A percentile compares a stretch with the other conserved stretches of the same genome.
These are phyloP conservation scores for Leersia perrieri DNA, from an alignment of 176 grass and related monocot species.

Conservation along the genomic window DNA sequence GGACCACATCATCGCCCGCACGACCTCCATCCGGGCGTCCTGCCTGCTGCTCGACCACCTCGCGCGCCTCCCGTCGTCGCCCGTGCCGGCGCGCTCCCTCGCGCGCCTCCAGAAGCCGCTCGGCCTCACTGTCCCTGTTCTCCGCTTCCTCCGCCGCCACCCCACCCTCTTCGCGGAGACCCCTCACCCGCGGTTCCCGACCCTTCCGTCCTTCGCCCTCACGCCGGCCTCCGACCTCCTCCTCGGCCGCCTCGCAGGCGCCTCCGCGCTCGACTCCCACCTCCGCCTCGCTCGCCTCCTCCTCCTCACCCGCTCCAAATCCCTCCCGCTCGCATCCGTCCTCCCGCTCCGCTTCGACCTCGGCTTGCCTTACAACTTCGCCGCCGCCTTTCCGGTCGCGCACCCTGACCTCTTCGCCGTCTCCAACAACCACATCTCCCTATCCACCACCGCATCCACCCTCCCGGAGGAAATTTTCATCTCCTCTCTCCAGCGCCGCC, in stretches of 20 bases:
- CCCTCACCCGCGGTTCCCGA: conserved; percentile 70
- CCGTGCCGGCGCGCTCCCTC: conserved; percentile 65
- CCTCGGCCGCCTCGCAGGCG: conserved; percentile 41
- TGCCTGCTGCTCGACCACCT: conserved; percentile 81
- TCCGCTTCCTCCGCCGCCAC: conserved; percentile 90
- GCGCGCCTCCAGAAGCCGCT: conserved; percentile 70
- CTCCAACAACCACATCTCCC: conserved; percentile 54
- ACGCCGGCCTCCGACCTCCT: conserved; percentile 53
- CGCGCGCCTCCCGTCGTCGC: conserved; percentile 40
- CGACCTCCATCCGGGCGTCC: conserved; percentile 75
- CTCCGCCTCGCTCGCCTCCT: conserved; percentile 80
- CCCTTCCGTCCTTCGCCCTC: conserved; percentile 76
- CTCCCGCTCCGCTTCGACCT: conserved; percentile 87
- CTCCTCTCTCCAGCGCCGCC: conserved; percentile 64
- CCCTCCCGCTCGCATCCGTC: conserved; percentile 65
- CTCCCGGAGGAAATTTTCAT: conserved; percentile 59
- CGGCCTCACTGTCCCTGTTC: conserved; percentile 73
- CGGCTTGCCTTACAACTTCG: conserved; percentile 70
- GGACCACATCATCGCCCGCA: conserved; percentile 87
- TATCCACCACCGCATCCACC: conserved; percentile 20
- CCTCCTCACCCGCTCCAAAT: conserved; percentile 63
- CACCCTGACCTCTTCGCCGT: conserved; percentile 63
- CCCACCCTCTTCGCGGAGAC: conserved; percentile 76
- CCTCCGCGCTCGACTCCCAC: conserved; percentile 51
- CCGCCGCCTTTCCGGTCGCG: conserved; percentile 45